Evolutionary conservation across 2,329 filamentous ascomycete genomes (phyloP).

Genomic region (Chrysosporium queenslandicum): DNA sequence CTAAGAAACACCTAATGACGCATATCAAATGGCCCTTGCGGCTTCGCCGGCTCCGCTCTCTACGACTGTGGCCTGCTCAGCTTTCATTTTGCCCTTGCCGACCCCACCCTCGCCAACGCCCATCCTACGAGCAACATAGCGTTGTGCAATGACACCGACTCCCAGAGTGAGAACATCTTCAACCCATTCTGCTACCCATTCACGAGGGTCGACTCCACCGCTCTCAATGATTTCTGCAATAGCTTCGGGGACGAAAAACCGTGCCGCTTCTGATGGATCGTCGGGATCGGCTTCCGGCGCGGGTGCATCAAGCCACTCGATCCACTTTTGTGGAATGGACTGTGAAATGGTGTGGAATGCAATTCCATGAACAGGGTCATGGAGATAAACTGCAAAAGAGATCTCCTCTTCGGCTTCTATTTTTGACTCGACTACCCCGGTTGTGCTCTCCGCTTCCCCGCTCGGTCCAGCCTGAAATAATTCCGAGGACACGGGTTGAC

Average conservation of each 20-base stretch:
- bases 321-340: conserved; percentile 72
- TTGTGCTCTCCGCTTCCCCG: conserved; percentile 19
- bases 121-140: conserved; percentile 92
- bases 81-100: conserved; percentile 45
- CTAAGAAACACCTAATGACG: not conserved
- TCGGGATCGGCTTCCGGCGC: conserved; percentile 29
- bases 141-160: conserved; percentile 79
- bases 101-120: conserved; percentile 76
- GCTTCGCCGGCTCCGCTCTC: conserved; percentile 52
- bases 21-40: conserved; percentile 42
- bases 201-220: conserved; percentile 75
- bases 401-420: conserved; percentile 48
- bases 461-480: conserved; percentile 56
- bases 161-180: conserved; percentile 72
- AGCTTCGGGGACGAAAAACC: conserved; percentile 53
- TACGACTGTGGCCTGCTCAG: conserved; percentile 45
- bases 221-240: conserved; percentile 72
- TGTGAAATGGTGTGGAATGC: conserved; percentile 77
- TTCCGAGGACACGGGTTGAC: conserved; percentile 51
- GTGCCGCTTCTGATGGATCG: conserved; percentile 32
- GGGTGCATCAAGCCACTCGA: conserved; percentile 78
- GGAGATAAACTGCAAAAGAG: conserved; percentile 66
- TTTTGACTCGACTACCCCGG: conserved; percentile 29
- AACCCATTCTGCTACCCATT: conserved; percentile 97
- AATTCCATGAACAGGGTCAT: conserved; percentile 84